Evolutionary conservation across 352 stramenopile genomes (phyloP).

Genomic region (Globisporangium recalcitrans): DNA sequence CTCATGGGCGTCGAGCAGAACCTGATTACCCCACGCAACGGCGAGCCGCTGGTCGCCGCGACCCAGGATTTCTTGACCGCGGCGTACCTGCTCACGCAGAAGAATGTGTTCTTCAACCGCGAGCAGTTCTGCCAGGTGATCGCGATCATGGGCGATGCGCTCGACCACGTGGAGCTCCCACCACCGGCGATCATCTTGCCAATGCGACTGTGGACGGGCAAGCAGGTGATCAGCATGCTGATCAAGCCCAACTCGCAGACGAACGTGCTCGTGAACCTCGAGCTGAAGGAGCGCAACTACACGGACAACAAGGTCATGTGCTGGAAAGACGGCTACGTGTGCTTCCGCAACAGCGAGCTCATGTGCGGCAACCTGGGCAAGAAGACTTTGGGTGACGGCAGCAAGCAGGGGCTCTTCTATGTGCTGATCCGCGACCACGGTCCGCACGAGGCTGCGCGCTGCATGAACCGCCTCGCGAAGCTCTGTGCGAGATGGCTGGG

Average conservation of each 20-base stretch:
- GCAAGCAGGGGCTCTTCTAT: slow-evolving; percentile 98
- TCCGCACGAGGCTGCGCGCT: slow-evolving; percentile 86
- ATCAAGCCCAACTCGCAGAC: slow-evolving; percentile 87
- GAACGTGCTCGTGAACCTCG: slow-evolving; percentile 77
- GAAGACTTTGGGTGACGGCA: slow-evolving; percentile 97
- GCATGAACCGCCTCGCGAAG: slow-evolving; percentile 98
- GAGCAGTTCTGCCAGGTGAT: slow-evolving; percentile 96
- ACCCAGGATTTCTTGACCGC: slow-evolving; percentile 99
- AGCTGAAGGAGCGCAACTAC: slow-evolving; percentile 97
- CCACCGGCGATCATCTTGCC: slow-evolving; percentile 67
- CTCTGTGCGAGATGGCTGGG: slow-evolving; percentile 96
- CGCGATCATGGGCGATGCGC: slow-evolving; percentile 93
- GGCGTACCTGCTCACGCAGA: slow-evolving; percentile 97
- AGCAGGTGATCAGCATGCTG: slow-evolving; percentile 92
- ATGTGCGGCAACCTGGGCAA: slow-evolving; percentile 98
- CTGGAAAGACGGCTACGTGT: slow-evolving; percentile 97
- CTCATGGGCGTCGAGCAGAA: slow-evolving; percentile 99
- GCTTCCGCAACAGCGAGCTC: slow-evolving; percentile 96
- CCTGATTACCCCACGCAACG: slow-evolving; percentile 96
- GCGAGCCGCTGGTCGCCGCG: slow-evolving; percentile 96
- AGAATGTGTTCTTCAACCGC: slow-evolving; percentile 97
- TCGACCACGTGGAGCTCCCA: slow-evolving; percentile 92
- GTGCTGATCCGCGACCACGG: slow-evolving; percentile 96
- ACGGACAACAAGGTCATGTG: slow-evolving; percentile 94
- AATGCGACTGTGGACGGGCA: slow-evolving; percentile 96